Base-by-base conservation (phyloP, 2,329 filamentous ascomycete species). In the Capronia epimyces region DNA sequence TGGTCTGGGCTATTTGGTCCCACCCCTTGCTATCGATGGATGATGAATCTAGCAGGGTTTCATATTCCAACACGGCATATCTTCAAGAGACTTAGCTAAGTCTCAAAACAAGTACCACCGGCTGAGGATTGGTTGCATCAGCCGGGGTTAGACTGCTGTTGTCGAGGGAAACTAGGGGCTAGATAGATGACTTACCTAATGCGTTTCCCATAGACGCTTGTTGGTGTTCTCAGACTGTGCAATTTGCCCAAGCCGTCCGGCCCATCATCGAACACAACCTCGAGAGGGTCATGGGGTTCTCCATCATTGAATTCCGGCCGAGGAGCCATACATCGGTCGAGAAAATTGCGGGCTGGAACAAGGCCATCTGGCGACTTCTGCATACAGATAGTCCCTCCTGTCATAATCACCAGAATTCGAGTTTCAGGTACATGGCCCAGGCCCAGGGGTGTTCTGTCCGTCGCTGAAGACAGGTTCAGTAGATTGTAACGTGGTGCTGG, bases 351-450 rank as follows among this genome's bases (percentile, higher is more conserved):
- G 49, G 87, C 86, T 4, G 90, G 90, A 29, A 93, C 77, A 47
- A 95, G 81, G 1, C 90, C 90, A 59, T 89, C 81, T 7, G 80
- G 78, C 8, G 88, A 89, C 48, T 83, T 84, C 65, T 85, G 82
- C 90, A 96, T 95, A 71, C 89, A 95, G 63, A 95, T 95, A n/a
- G 69, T 71, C 48, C 67, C 71, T 65, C 87, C 89, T 10, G 90
- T 95, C 74, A 94, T 91, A 68, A 95, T 87, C 63, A 95, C 86
- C 58, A 96, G 76, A 10, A 96, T 86, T 52, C 87, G 78, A 20
- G 87, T 88, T 67, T 94, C 88, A 9, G 84, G 85, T 29, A 59
- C 57, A 50, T 59, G 41, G 25, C 55, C 49, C 25, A 46, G 24
- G 22, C 52, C 49, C 43, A 52, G 46, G 20, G 34, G n/a, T n/a